Evolutionary conservation across 2,329 filamentous ascomycete species (phyloP).

Genomic region (Onygenales sp.): DNA sequence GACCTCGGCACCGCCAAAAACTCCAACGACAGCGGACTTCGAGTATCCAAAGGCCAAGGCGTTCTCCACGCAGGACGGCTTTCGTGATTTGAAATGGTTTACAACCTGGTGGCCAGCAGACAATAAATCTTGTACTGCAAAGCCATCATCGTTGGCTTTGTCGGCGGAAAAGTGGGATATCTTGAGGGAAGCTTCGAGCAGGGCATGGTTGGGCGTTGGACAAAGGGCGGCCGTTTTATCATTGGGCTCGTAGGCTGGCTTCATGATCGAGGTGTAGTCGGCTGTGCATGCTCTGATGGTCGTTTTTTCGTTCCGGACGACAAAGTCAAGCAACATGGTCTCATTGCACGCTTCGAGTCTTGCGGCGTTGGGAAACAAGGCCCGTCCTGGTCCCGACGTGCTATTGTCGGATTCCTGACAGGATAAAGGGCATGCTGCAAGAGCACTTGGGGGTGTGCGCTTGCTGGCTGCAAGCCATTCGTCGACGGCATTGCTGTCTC

Average conservation of each 20-base stretch:
- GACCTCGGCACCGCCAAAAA: not conserved
- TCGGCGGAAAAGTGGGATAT: not conserved
- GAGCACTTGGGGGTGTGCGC: not conserved
- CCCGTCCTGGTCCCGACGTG: not conserved
- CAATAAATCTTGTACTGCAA: not conserved
- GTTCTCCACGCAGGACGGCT: not conserved
- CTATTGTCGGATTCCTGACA: not conserved
- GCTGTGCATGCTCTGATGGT: not conserved
- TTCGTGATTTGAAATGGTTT: not conserved
- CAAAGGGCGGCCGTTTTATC: not conserved
- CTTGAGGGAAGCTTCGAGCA: not conserved
- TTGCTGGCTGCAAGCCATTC: not conserved
- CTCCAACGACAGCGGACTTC: not conserved
- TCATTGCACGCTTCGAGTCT: not conserved
- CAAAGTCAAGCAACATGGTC: not conserved
- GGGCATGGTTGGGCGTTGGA: not conserved
- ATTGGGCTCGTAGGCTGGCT: not conserved
- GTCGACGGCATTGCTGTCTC: too few species aligned
- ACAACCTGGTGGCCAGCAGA: not conserved
- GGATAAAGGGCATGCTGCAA: not conserved
- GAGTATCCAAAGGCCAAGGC: not conserved
- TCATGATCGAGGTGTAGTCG: not conserved
- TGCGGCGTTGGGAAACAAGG: not conserved
- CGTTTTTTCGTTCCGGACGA: not conserved
- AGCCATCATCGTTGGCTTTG: not conserved